phyloP scores from a whole-genome alignment of 495 filamentous ascomycete species.

The Penicillium pancosmium region DNA sequence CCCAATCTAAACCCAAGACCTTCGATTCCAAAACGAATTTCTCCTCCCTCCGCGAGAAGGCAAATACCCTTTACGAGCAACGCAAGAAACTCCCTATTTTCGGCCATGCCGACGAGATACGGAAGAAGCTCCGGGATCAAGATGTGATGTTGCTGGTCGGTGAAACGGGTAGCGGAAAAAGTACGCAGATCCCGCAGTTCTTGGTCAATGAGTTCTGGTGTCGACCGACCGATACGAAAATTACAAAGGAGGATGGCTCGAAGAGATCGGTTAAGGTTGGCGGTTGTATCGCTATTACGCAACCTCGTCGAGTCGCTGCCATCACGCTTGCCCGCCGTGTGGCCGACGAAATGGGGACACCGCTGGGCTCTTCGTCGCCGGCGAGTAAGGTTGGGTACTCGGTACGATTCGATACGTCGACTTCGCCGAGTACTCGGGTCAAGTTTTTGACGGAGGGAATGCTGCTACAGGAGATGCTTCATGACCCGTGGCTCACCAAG shows the following conservation, averaged over 20 bases:
- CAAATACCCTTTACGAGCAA: conserved; percentile 50
- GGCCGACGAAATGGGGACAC: conserved; percentile 85
- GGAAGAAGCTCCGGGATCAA: conserved; percentile 60
- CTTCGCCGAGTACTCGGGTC: conserved; percentile 71
- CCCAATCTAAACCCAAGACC: conserved; percentile 20
- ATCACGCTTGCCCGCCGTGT: conserved; percentile 91
- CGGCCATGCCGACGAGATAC: conserved; percentile 69
- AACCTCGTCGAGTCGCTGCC: conserved; percentile 91
- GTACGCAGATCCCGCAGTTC: conserved; percentile 94
- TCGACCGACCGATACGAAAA: conserved; percentile 53
- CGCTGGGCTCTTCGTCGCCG: conserved; percentile 64
- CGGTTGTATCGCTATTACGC: conserved; percentile 92
- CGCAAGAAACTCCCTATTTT: conserved; percentile 81
- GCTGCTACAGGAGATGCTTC: conserved; percentile 90
- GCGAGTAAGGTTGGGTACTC: conserved; percentile 86
- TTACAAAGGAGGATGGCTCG: conserved; percentile 42
- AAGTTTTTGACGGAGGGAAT: conserved; percentile 98
- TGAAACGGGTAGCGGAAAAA: conserved; percentile 96
- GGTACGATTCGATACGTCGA: conserved; percentile 89
- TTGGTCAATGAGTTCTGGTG: conserved; percentile 81
- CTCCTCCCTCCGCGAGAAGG: conserved; percentile 45
- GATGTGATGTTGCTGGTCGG: conserved; percentile 86
- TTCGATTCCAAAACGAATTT: conserved; percentile 33
- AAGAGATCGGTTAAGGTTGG: conserved; percentile 62
- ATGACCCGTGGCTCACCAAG: conserved; percentile 77